These are phyloP conservation scores for Lasiosphaeria ovina DNA, from an alignment of 495 filamentous ascomycete genomes.

Conservation along the genomic window DNA sequence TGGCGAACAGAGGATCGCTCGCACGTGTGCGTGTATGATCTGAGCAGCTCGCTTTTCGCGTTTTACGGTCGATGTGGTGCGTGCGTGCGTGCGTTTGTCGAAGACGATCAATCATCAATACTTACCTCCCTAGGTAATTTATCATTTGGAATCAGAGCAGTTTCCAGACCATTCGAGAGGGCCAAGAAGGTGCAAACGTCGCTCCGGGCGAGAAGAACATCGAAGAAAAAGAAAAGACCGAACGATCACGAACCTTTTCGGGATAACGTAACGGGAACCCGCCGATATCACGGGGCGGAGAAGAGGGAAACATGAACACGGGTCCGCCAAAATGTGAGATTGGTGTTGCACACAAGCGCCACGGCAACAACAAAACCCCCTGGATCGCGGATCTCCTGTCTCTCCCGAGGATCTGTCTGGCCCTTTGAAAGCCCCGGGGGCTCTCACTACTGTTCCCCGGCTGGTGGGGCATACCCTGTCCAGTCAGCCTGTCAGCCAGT, in stretches of 20 bases:
- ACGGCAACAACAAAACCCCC: background rate
- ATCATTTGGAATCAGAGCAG: too few species aligned
- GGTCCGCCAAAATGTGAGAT: background rate
- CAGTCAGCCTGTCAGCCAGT: too few species aligned
- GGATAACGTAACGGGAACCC: background rate
- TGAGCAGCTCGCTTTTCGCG: too few species aligned
- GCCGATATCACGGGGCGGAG: background rate
- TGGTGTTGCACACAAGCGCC: background rate
- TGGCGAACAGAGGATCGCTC: too few species aligned
- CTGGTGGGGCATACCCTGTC: background rate
- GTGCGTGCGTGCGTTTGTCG: too few species aligned
- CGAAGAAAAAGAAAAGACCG: background rate
- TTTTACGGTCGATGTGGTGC: too few species aligned
- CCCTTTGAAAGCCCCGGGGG: background rate
- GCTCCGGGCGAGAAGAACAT: background rate
- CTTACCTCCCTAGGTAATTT: too few species aligned
- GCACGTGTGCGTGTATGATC: too few species aligned
- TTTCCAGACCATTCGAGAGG: too few species aligned
- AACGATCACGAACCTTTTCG: background rate
- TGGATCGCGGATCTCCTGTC: slow-evolving; percentile 1
- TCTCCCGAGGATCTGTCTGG: slow-evolving; percentile 6
- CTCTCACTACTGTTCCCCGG: background rate
- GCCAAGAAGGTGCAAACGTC: background rate
- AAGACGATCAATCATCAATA: too few species aligned
- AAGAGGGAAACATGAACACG: background rate